A percentile compares a stretch with the other conserved stretches of the same genome.
phyloP scores from a whole-genome alignment of 1,284 basidiomycete genomes.

The Afroboletus lepidellus region DNA sequence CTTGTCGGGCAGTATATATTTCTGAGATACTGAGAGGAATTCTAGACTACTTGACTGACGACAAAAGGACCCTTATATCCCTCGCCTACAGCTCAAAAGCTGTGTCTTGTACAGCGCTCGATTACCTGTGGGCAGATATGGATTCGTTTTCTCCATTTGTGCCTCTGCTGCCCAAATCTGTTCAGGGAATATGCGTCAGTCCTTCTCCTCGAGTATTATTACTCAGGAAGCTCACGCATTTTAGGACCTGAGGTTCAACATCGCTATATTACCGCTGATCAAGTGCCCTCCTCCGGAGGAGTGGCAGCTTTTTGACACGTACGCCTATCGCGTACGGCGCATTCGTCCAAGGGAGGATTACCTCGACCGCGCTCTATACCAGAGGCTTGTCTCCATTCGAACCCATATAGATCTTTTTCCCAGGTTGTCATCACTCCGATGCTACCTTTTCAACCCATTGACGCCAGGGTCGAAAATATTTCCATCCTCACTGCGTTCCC shows the following conservation, averaged over 20 bases:
- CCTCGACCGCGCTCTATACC: conserved; percentile 16
- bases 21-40: conserved; percentile 19
- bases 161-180: conserved; percentile 10
- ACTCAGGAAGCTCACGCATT: neutral
- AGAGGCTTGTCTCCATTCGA: conserved; percentile 14
- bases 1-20: conserved; percentile 11
- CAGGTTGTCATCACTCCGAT: conserved; percentile 12
- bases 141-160: conserved; percentile 17
- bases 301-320: conserved; percentile 18
- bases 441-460: conserved; percentile 12
- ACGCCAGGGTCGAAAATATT: conserved; percentile 11
- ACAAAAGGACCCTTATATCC: conserved; percentile 9
- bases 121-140: conserved; percentile 24
- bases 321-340: conserved; percentile 16
- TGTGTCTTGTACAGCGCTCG: conserved; percentile 12
- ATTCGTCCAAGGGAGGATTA: conserved; percentile 6
- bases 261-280: conserved; percentile 4
- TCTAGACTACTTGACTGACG: conserved; percentile 11
- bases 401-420: conserved; percentile 9
- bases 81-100: conserved; percentile 15
- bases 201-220: neutral
- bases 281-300: conserved; percentile 11
- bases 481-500: conserved; percentile 15
- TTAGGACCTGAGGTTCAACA: conserved; percentile 12
- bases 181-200: conserved; percentile 11